These are phyloP conservation scores for Phytophthora meadii DNA, from an alignment of 352 stramenopile genomes.

Conservation along the genomic window DNA sequence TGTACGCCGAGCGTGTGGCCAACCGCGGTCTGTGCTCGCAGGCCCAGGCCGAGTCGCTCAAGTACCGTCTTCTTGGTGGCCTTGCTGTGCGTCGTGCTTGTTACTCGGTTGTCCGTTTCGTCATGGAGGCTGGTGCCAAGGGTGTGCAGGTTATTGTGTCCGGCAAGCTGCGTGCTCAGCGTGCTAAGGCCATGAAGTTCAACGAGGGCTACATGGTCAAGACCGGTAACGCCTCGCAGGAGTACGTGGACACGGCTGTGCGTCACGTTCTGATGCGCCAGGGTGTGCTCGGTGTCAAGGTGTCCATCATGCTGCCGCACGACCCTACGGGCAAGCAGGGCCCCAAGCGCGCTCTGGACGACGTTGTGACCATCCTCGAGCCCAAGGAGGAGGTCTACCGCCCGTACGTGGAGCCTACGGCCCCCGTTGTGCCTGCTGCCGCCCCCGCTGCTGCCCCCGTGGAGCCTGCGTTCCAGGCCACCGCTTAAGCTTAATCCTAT, in stretches of 20 bases:
- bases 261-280: constrained; percentile 99
- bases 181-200: constrained; percentile 99
- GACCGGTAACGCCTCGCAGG: constrained; percentile 97
- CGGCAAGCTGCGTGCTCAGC: constrained; percentile 98
- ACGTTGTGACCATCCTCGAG: constrained; percentile 99
- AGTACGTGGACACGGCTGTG: constrained; percentile 99
- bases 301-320: constrained; percentile 99
- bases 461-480: constrained; percentile 57
- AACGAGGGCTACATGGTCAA: constrained; percentile 99
- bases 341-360: constrained; percentile 97
- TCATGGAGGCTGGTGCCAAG: constrained; percentile 99
- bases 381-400: constrained; percentile 96
- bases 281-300: constrained; percentile 99
- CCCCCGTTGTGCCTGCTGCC: constrained; percentile 51
- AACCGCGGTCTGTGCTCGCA: constrained; percentile 99
- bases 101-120: constrained; percentile 99
- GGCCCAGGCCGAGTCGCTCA: constrained; percentile 98
- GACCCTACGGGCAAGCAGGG: constrained; percentile 97
- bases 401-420: constrained; percentile 82
- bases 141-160: constrained; percentile 99
- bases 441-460: constrained; percentile 40
- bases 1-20: constrained; percentile 99
- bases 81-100: constrained; percentile 98
- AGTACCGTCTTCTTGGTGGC: constrained; percentile 99
- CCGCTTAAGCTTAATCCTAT: constrained; percentile 57